These are phyloP conservation scores for Loxodes magnus DNA, from an alignment of 73 alveolate species.

Conservation along the genomic window DNA sequence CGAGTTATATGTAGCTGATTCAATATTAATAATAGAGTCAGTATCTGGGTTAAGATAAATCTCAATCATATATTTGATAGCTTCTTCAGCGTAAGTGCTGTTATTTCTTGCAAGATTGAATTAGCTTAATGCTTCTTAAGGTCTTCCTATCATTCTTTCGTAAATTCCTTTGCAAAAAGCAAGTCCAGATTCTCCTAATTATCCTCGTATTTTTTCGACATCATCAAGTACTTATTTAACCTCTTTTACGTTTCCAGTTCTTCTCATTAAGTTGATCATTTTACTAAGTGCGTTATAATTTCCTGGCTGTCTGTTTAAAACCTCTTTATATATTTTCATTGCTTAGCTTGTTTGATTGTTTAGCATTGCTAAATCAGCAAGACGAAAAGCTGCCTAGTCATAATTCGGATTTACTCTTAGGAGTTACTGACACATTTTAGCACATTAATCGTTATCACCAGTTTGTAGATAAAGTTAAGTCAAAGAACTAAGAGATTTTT, in stretches of 20 bases:
- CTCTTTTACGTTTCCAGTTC: conserved; percentile 47
- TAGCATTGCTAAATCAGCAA: conserved; percentile 60
- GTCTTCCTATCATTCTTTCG: conserved; percentile 70
- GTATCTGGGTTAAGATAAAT: conserved; percentile 65
- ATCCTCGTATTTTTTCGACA: conserved; percentile 43
- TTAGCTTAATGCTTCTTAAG: conserved; percentile 78
- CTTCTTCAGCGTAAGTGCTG: conserved; percentile 75
- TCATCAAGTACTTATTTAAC: conserved; percentile 40
- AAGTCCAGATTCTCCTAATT: conserved; percentile 79
- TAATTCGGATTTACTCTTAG: conserved; percentile 58
- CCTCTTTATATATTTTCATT: conserved; percentile 20
- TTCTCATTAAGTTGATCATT: conserved; percentile 28
- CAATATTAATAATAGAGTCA: conserved; percentile 4
- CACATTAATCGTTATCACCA: conserved; percentile 57
- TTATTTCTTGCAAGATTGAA: conserved; percentile 83
- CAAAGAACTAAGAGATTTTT: conserved; percentile 42
- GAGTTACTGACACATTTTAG: conserved; percentile 45
- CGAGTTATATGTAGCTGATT: conserved; percentile 20
- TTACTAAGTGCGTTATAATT: conserved; percentile 40
- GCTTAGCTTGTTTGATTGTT: conserved; percentile 49
- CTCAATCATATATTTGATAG: conserved; percentile 84
- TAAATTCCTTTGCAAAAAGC: conserved; percentile 90
- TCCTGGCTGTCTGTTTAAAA: conserved; percentile 49
- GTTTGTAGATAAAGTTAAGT: conserved; percentile 43
- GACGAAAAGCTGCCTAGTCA: conserved; percentile 65